Evolutionary conservation across 1,284 basidiomycete genomes (phyloP).

Genomic region (Fistulina hepatica): DNA sequence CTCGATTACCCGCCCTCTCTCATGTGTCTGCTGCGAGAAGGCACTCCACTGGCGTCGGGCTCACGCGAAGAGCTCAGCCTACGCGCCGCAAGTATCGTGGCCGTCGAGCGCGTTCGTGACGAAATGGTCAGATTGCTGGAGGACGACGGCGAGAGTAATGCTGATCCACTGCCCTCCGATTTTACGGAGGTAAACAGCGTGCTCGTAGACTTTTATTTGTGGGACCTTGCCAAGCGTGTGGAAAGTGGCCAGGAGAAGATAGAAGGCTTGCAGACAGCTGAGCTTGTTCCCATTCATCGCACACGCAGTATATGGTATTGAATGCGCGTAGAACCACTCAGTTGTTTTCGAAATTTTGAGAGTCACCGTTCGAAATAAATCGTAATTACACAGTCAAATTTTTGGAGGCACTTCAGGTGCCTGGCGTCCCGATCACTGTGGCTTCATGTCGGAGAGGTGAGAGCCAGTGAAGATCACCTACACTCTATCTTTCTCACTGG

Average conservation of each 20-base stretch:
- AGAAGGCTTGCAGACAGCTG: conserved; percentile 43
- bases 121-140: conserved; percentile 32
- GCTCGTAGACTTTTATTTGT: conserved; percentile 76
- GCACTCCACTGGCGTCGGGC: conserved; percentile 38
- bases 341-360: neutral
- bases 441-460: too few relatives aligned
- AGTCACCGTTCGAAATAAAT: neutral
- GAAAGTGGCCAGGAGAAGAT: conserved; percentile 49
- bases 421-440: too few relatives aligned
- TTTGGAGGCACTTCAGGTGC: too few relatives aligned
- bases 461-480: too few relatives aligned
- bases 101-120: conserved; percentile 57
- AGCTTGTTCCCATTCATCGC: conserved; percentile 59
- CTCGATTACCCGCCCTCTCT: conserved; percentile 55
- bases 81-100: conserved; percentile 62
- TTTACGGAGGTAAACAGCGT: conserved; percentile 52
- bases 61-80: conserved; percentile 60
- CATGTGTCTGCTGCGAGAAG: conserved; percentile 32
- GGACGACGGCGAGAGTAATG: conserved; percentile 15
- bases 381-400: too few relatives aligned
- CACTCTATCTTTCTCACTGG: too few relatives aligned
- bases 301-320: conserved; percentile 80
- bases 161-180: conserved; percentile 14
- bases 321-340: conserved; percentile 11
- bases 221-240: conserved; percentile 73